Percentiles rank a stretch among this genome's conserved stretches.
Conservation (phyloP, 805 yeast species). For the Candida glaebosa region DNA sequence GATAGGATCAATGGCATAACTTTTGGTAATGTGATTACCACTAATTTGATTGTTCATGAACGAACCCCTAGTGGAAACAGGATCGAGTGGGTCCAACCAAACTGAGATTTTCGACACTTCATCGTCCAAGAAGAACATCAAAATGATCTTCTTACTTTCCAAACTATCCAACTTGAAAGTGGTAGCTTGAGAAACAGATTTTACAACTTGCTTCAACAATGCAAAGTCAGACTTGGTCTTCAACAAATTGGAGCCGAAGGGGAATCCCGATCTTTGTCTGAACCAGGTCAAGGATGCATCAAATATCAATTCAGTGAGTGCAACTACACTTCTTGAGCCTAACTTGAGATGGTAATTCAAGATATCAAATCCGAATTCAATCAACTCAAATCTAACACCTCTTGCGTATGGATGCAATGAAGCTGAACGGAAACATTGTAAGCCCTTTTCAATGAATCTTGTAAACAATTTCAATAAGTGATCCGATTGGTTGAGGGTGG, state of each 20-base stretch:
- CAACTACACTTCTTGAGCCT: slow-evolving; percentile 41
- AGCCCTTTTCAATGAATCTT: slow-evolving; percentile 52
- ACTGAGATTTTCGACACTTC: slow-evolving; percentile 70
- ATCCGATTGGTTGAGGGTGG: slow-evolving; percentile 67
- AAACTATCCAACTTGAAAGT: slow-evolving; percentile 23
- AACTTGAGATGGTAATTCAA: slow-evolving; percentile 52
- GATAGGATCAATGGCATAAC: slow-evolving; percentile 65
- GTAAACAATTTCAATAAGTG: slow-evolving; percentile 70
- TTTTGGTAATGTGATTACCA: slow-evolving; percentile 46
- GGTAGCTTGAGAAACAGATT: slow-evolving; percentile 17
- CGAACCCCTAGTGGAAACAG: slow-evolving; percentile 26
- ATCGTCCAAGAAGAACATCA: slow-evolving; percentile 64
- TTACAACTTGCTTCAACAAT: slow-evolving; percentile 52
- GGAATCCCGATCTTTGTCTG: slow-evolving; percentile 56
- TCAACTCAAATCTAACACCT: slow-evolving; percentile 66
- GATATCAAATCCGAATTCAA: slow-evolving; percentile 64
- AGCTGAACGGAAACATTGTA: slow-evolving; percentile 51
- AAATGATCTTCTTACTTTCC: slow-evolving; percentile 50
- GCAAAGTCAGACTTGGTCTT: slow-evolving; percentile 67
- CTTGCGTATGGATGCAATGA: slow-evolving; percentile 84
- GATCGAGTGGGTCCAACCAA: slow-evolving; percentile 58
- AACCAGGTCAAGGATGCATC: slow-evolving; percentile 82
- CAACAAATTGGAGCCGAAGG: slow-evolving; percentile 79
- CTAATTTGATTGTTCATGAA: slow-evolving; percentile 29
- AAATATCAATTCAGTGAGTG: slow-evolving; percentile 50